These are phyloP conservation scores for Saccharomycopsis oosterbeekiorum DNA, from an alignment of 805 yeast species.

Conservation along the genomic window DNA sequence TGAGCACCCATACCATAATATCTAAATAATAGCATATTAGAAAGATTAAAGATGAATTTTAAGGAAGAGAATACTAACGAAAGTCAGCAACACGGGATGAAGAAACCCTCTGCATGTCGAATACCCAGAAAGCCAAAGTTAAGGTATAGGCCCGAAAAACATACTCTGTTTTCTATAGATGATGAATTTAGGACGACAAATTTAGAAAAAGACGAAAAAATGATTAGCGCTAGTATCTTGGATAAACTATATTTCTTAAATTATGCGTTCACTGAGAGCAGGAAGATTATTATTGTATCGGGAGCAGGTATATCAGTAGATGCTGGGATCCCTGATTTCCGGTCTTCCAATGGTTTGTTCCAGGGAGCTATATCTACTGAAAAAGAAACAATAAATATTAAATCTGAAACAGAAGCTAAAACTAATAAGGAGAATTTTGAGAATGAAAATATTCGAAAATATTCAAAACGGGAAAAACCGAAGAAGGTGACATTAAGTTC, in stretches of 20 bases:
- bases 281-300: constrained; percentile 52
- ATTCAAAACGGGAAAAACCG: constrained; percentile 3
- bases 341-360: constrained; percentile 73
- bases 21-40: neutral
- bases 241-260: constrained; percentile 35
- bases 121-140: constrained; percentile 34
- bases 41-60: neutral
- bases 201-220: constrained; percentile 26
- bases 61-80: neutral
- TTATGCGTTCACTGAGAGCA: constrained; percentile 45
- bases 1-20: neutral
- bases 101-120: neutral
- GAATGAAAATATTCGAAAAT: neutral
- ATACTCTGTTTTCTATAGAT: constrained; percentile 34
- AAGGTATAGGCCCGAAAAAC: constrained; percentile 36
- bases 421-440: constrained; percentile 30
- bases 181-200: constrained; percentile 21
- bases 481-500: neutral
- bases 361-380: constrained; percentile 34
- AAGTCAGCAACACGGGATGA: neutral
- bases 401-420: constrained; percentile 23
- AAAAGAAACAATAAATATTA: constrained; percentile 22
- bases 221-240: constrained; percentile 26
- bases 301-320: constrained; percentile 92
- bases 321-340: constrained; percentile 83